These are phyloP conservation scores for Plasmodiophora brassicae DNA, from an alignment of 208 protist genomes.

Conservation along the genomic window DNA sequence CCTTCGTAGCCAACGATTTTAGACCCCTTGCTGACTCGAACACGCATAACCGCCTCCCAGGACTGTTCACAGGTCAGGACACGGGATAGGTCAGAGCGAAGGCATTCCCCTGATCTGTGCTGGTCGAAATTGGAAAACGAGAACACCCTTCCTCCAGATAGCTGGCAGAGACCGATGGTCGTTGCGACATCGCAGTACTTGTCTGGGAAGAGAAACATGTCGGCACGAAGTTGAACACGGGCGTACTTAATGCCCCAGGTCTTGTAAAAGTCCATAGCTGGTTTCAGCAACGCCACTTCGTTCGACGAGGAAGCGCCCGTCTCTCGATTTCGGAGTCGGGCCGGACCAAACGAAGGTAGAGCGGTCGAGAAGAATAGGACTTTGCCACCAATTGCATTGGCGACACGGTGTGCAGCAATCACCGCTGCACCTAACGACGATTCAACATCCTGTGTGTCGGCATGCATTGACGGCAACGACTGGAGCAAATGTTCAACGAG, in stretches of 20 bases:
- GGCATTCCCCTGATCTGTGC: constrained; percentile 38
- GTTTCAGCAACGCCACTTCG: constrained; percentile 59
- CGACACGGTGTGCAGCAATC: constrained; percentile 73
- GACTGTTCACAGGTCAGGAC: constrained; percentile 73
- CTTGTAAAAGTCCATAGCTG: constrained; percentile 87
- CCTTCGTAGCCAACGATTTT: constrained; percentile 73
- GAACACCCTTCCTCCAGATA: constrained; percentile 62
- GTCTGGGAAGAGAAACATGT: constrained; percentile 72
- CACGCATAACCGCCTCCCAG: constrained; percentile 89
- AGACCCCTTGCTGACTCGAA: constrained; percentile 77
- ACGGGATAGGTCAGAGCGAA: constrained; percentile 53
- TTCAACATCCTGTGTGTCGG: constrained; percentile 63
- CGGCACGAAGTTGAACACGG: constrained; percentile 78
- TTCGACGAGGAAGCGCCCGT: constrained; percentile 54
- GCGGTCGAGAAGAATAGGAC: constrained; percentile 74
- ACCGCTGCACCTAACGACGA: constrained; percentile 82
- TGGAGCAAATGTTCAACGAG: constrained; percentile 46
- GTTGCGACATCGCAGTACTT: constrained; percentile 80
- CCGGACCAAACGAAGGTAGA: constrained; percentile 78
- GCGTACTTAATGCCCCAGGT: constrained; percentile 80
- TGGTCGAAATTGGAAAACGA: neutral
- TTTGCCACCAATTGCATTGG: constrained; percentile 80
- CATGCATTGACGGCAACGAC: constrained; percentile 62
- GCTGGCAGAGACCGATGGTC: constrained; percentile 71
- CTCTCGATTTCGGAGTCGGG: constrained; percentile 69